Evolutionary conservation across 495 filamentous ascomycete species (phyloP).

Genomic region (Penicillium dipodomyicola): DNA sequence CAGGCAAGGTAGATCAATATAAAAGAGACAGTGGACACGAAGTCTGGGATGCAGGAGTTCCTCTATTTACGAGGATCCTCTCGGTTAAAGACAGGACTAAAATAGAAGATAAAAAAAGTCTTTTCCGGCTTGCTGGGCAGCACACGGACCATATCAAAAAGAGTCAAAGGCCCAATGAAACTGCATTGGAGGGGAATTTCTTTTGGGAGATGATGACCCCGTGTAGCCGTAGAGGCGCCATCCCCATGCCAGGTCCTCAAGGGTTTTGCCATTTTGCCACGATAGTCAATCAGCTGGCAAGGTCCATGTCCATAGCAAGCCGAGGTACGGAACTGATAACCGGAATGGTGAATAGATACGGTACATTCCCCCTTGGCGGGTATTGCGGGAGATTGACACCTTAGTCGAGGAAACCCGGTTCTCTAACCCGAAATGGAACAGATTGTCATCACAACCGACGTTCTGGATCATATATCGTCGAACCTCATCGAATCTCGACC

Average conservation of each 20-base stretch:
- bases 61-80: conserved; percentile 13
- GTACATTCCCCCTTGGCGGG: conserved; percentile 8
- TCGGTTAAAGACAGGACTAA: neutral
- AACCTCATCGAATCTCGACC: conserved; percentile 7
- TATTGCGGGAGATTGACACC: conserved; percentile 13
- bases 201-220: conserved; percentile 8
- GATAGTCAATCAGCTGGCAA: conserved; percentile 28
- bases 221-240: conserved; percentile 15
- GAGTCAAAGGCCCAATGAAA: neutral
- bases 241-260: conserved; percentile 13
- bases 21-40: conserved; percentile 12
- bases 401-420: conserved; percentile 2
- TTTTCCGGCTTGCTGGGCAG: conserved; percentile 8
- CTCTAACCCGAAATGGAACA: neutral
- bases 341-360: conserved; percentile 2
- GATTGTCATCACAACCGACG: conserved; percentile 16
- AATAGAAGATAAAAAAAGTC: neutral
- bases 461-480: conserved; percentile 19
- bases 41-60: conserved; percentile 7
- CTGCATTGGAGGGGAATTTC: conserved; percentile 1
- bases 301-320: neutral
- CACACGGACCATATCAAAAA: conserved; percentile 24
- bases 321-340: conserved; percentile 6
- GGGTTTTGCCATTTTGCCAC: conserved; percentile 31
- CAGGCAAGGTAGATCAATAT: conserved; percentile 16